Evolutionary conservation across 225 moss, liverwort and hornwort genomes (phyloP).

Genomic region (Physcomitrium patens): DNA sequence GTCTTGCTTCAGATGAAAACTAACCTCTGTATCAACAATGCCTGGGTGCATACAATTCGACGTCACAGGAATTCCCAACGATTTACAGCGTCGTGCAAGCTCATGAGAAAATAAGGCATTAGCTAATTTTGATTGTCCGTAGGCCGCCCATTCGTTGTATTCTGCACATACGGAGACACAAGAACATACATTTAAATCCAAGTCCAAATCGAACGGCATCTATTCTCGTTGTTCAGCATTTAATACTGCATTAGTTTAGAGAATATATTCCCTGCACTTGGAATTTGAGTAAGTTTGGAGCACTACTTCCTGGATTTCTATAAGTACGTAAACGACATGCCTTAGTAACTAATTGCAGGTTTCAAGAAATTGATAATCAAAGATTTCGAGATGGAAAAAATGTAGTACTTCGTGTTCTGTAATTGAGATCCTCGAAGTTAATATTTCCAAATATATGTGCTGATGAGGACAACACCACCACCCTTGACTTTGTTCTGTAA

Average conservation of each 20-base stretch:
- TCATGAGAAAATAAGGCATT: constrained; percentile 81
- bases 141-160: constrained; percentile 79
- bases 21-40: constrained; percentile 76
- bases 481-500: constrained; percentile 72
- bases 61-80: constrained; percentile 65
- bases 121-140: constrained; percentile 88
- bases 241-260: background rate
- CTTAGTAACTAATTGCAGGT: background rate
- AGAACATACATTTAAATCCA: background rate
- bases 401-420: constrained; percentile 61
- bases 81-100: constrained; percentile 68
- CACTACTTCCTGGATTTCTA: background rate
- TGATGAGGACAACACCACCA: constrained; percentile 75
- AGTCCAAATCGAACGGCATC: background rate
- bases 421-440: constrained; percentile 81
- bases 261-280: no score
- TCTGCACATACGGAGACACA: constrained; percentile 28
- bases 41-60: constrained; percentile 93
- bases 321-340: background rate
- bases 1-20: background rate
- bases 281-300: background rate
- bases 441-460: constrained; percentile 75
- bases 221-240: background rate
- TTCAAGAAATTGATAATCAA: background rate
- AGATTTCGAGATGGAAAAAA: background rate